A percentile compares a stretch with the other conserved stretches of the same genome.
Conservation (phyloP, 257 asterid species). For the Petrea volubilis region DNA sequence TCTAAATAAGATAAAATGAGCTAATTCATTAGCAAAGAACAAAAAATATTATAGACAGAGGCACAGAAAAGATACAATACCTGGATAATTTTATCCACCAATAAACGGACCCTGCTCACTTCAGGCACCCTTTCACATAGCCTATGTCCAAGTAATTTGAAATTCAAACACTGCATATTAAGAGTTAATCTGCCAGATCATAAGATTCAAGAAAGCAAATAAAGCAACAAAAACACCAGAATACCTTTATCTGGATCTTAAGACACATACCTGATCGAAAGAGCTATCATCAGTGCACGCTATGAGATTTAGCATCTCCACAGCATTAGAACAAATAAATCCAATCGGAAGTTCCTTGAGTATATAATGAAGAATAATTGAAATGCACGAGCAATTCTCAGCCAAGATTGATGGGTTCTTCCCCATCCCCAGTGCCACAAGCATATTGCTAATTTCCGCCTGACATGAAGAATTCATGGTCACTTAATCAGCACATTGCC, state of each 20-base stretch:
- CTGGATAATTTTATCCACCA: conserved; percentile 74
- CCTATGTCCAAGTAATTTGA: conserved; percentile 83
- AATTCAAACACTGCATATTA: conserved; percentile 77
- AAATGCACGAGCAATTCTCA: conserved; percentile 51
- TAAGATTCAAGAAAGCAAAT: conserved; percentile 25
- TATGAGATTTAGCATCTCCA: conserved; percentile 68
- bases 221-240: conserved; percentile 26
- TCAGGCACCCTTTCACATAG: conserved; percentile 71
- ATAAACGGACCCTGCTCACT: conserved; percentile 42
- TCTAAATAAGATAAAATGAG: conserved; percentile 6
- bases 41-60: background rate
- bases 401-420: conserved; percentile 47
- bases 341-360: conserved; percentile 76
- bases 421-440: conserved; percentile 68
- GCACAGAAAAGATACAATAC: conserved; percentile 33
- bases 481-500: conserved; percentile 22
- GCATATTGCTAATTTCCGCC: conserved; percentile 50
- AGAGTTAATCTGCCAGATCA: conserved; percentile 36
- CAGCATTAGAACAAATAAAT: conserved; percentile 51
- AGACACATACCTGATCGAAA: conserved; percentile 63
- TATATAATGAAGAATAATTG: conserved; percentile 70
- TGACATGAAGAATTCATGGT: conserved; percentile 26
- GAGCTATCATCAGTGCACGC: conserved; percentile 59
- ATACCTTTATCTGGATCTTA: conserved; percentile 13
- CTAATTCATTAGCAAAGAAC: background rate